Evolutionary conservation across 768 basidiomycete species (phyloP).

Genomic region (Lactarius sanguifluus): DNA sequence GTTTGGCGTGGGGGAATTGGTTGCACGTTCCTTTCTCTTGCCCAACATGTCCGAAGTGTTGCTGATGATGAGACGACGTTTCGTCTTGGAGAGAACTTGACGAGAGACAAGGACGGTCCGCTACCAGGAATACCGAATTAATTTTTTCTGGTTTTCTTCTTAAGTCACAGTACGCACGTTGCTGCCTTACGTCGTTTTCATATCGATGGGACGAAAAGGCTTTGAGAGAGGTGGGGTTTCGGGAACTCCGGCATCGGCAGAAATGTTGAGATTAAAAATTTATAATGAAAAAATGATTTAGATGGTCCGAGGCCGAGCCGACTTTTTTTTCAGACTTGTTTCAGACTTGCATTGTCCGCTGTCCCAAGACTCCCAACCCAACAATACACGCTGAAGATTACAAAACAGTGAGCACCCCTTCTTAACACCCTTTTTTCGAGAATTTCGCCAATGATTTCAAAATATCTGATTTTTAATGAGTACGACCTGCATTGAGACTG

Average conservation of each 20-base stretch:
- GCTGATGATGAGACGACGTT: neutral
- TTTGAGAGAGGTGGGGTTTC: too few species aligned
- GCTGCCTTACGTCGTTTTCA: too few species aligned
- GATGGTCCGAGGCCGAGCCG: neutral
- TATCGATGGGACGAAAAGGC: too few species aligned
- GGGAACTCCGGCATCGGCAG: too few species aligned
- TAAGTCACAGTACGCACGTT: too few species aligned
- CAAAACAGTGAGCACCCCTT: slow-evolving; percentile 14
- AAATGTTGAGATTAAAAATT: too few species aligned
- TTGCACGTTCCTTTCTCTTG: slow-evolving; percentile 3
- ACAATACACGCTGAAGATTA: neutral
- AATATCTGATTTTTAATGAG: slow-evolving; percentile 38
- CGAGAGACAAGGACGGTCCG: neutral
- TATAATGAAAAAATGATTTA: too few species aligned
- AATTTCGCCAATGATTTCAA: slow-evolving; percentile 32
- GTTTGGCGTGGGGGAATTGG: neutral
- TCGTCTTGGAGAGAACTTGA: neutral
- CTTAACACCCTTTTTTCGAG: neutral
- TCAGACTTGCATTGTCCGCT: neutral
- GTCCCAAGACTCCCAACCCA: neutral
- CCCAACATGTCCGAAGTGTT: neutral
- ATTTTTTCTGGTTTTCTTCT: too few species aligned
- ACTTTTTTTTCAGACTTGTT: too few species aligned
- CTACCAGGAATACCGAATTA: neutral
- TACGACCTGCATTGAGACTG: slow-evolving; percentile 34